Evolutionary conservation across 169 alveolate species (phyloP).

Genomic region (Fabrea salina): DNA sequence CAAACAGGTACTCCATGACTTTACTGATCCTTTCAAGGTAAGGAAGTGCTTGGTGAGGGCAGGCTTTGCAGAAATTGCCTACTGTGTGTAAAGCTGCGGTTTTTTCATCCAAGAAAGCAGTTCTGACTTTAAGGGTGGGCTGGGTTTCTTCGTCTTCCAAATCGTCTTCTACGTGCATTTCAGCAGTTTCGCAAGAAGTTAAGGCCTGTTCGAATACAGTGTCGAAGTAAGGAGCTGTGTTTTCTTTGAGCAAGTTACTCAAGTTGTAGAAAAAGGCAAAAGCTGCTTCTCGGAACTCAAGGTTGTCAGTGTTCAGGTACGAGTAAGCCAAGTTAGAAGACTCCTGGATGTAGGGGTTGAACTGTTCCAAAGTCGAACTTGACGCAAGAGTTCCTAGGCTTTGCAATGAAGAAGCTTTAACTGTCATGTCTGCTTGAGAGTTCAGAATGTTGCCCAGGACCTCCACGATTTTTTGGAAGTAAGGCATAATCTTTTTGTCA

Average conservation of each 20-base stretch:
- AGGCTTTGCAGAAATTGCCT: background rate
- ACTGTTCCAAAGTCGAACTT: background rate
- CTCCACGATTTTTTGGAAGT: background rate
- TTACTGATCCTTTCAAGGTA: background rate
- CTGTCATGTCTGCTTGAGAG: background rate
- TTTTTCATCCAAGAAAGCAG: constrained; percentile 25
- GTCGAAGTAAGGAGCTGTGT: background rate
- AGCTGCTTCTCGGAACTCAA: constrained; percentile 28
- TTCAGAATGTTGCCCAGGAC: background rate
- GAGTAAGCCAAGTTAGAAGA: background rate
- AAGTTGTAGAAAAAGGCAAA: constrained; percentile 9
- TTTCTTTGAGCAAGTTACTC: background rate
- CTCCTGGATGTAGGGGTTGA: background rate
- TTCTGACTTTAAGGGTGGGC: constrained; percentile 3
- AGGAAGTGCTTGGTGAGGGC: background rate
- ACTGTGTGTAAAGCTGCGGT: constrained; percentile 27
- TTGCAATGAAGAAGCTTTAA: background rate
- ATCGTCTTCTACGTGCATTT: background rate
- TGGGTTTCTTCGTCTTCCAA: background rate
- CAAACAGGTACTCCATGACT: constrained; percentile 3
- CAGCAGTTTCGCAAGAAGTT: constrained; percentile 7
- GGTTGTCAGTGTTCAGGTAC: background rate
- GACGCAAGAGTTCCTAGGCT: constrained; percentile 11
- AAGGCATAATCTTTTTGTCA: constrained; percentile 9
- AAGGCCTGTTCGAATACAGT: constrained; percentile 1